Conservation (phyloP, 2,329 filamentous ascomycete species). For the Aspergillus sp. region DNA sequence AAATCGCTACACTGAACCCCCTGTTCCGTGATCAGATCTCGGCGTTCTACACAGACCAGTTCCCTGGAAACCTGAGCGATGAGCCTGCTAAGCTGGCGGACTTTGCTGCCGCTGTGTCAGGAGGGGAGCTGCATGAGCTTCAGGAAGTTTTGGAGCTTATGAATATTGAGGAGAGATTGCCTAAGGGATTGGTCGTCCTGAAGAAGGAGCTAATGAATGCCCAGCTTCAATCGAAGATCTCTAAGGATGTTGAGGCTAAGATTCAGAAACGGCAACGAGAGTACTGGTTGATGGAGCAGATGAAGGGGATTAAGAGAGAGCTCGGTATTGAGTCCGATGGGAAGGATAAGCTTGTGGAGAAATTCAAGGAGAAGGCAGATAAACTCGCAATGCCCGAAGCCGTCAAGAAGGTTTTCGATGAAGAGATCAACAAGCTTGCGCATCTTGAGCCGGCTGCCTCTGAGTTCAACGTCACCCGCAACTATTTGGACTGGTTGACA, state of each 20-base stretch:
- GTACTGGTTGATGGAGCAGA: slow-evolving; percentile 99
- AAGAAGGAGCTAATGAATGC: slow-evolving; percentile 99
- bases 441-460: slow-evolving; percentile 94
- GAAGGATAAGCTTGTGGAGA: slow-evolving; percentile 96
- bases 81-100: slow-evolving; percentile 95
- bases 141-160: slow-evolving; percentile 87
- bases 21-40: slow-evolving; percentile 97
- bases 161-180: slow-evolving; percentile 87
- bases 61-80: slow-evolving; percentile 88
- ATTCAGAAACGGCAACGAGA: slow-evolving; percentile 97
- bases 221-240: slow-evolving; percentile 93
- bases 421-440: slow-evolving; percentile 95
- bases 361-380: slow-evolving; percentile 90
- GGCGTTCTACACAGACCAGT: slow-evolving; percentile 93
- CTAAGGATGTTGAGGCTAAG: slow-evolving; percentile 95
- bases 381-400: slow-evolving; percentile 96
- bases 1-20: slow-evolving; percentile 89
- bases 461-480: slow-evolving; percentile 97
- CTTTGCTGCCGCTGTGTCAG: slow-evolving; percentile 95
- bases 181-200: slow-evolving; percentile 85
- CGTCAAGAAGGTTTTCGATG: slow-evolving; percentile 96
- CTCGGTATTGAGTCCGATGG: slow-evolving; percentile 96
- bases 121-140: slow-evolving; percentile 84
- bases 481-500: slow-evolving; percentile 98
- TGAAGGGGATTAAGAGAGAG: slow-evolving; percentile 96